phyloP scores from a whole-genome alignment of 2,329 filamentous ascomycete species.

The Drechslerella coelobrocha region DNA sequence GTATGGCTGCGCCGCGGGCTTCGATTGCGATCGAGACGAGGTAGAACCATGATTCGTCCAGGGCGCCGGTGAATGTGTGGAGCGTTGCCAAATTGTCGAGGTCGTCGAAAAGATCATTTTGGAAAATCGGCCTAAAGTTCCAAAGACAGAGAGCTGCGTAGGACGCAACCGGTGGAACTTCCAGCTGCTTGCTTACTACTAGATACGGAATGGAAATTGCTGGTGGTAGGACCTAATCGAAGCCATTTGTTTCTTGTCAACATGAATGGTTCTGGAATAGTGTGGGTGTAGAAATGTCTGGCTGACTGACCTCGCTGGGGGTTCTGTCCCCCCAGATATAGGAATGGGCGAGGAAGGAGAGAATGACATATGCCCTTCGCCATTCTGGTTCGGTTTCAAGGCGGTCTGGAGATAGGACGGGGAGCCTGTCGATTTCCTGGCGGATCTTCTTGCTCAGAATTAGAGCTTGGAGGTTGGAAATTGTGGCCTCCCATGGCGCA shows the following conservation, averaged over 20 bases:
- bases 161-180: constrained; percentile 89
- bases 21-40: constrained; percentile 95
- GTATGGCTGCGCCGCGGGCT: constrained; percentile 82
- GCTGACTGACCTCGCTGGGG: constrained; percentile 70
- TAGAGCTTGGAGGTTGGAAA: constrained; percentile 82
- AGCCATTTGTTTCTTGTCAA: constrained; percentile 49
- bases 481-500: constrained; percentile 88
- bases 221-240: constrained; percentile 70
- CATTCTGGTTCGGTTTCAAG: constrained; percentile 87
- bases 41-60: constrained; percentile 99
- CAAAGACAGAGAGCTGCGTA: constrained; percentile 91
- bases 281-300: not conserved
- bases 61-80: constrained; percentile 87
- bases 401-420: constrained; percentile 80
- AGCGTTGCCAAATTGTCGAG: constrained; percentile 88
- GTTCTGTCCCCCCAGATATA: constrained; percentile 87
- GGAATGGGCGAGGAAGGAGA: constrained; percentile 80
- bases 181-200: constrained; percentile 75
- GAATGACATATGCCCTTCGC: constrained; percentile 81
- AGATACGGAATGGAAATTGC: constrained; percentile 84
- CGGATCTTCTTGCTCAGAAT: constrained; percentile 85
- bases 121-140: constrained; percentile 95
- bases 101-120: constrained; percentile 78
- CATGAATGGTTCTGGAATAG: not conserved
- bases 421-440: constrained; percentile 77